Evolutionary conservation across 345 rosid species (phyloP).

Genomic region (Laguncularia racemosa): DNA sequence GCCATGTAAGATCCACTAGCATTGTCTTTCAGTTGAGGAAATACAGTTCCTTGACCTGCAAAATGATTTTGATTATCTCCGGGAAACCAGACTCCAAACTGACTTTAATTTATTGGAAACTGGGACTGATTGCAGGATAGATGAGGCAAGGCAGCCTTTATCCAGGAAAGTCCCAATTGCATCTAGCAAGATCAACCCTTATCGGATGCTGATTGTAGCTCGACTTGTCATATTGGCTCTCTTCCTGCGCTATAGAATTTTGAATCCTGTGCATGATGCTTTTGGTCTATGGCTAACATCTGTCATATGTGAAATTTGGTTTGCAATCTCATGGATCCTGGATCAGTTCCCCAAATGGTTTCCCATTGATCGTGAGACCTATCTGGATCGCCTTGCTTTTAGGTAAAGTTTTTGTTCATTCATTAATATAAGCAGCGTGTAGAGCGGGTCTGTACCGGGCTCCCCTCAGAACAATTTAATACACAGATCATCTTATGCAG

Average conservation of each 20-base stretch:
- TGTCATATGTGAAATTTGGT: constrained; percentile 89
- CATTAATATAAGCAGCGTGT: constrained; percentile 1
- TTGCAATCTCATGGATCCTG: constrained; percentile 93
- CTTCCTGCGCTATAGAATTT: constrained; percentile 74
- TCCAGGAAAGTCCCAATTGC: constrained; percentile 96
- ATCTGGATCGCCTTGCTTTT: constrained; percentile 59
- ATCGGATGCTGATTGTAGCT: constrained; percentile 89
- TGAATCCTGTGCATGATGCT: constrained; percentile 87
- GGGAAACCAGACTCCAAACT: not conserved
- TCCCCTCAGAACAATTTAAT: no score
- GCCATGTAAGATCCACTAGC: constrained; percentile 37
- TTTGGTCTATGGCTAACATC: constrained; percentile 91
- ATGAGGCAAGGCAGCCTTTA: constrained; percentile 88
- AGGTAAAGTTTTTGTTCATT: not conserved
- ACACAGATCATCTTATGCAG: not conserved
- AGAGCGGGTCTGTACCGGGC: no score
- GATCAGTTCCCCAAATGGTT: constrained; percentile 98
- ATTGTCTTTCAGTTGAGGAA: not conserved
- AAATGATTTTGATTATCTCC: no score
- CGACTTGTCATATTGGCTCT: constrained; percentile 71
- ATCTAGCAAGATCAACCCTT: constrained; percentile 87
- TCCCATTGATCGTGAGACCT: constrained; percentile 89
- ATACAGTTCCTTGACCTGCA: no score
- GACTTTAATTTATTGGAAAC: not conserved
- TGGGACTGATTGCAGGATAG: constrained; percentile 43